Base-by-base conservation (phyloP, 345 rosid genomes). In the Eutrema heterophyllum region DNA sequence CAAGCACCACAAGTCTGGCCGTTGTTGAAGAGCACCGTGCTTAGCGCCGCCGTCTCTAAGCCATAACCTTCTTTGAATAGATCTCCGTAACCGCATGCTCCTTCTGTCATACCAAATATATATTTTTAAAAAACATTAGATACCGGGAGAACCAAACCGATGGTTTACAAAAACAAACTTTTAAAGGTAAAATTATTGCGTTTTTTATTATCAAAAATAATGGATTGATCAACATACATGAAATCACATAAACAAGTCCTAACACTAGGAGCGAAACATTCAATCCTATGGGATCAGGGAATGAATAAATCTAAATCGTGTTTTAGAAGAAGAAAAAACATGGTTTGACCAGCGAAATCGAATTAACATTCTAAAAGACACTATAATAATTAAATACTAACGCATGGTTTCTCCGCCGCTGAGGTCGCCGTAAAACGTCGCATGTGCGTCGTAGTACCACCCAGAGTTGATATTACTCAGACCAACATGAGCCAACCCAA, bases 61-160 rank as follows among this genome's bases (percentile, higher is more conserved):
- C 92, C 87, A 6, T 90, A 90, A 1, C 92, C 94, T 82, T 87
- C 74, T 27, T 83, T 13, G 81, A 83, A 81, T 10, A 88, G 75
- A 72, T 90, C 67, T 0, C 86, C 90, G 35, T 87, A 90, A 13
- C 94, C 94, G 71, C 97, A 90, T 54, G 94, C 92, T 64, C 97
- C 92, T 51, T 78, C 90, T 88, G 79, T 18, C 36, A 57, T 27
- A 66, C 35, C 67, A 75, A 40, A 72, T 39, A 35, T 33, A 0
- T 21, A 1, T 21, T 21, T 21, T 43, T 5, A 9, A 9, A 52
- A 40, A 32, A 3, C 16, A 45, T 70, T 32, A 66, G n/a, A 62
- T 30, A 5, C 8, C 24, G 24, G 24, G 24, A 21, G 24, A 21
- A 21, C 21, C 21, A 21, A 21, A 21, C 21, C 21, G 21, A 21